Evolutionary conservation across 768 basidiomycete species (phyloP).

Genomic region (Jaapia argillacea): DNA sequence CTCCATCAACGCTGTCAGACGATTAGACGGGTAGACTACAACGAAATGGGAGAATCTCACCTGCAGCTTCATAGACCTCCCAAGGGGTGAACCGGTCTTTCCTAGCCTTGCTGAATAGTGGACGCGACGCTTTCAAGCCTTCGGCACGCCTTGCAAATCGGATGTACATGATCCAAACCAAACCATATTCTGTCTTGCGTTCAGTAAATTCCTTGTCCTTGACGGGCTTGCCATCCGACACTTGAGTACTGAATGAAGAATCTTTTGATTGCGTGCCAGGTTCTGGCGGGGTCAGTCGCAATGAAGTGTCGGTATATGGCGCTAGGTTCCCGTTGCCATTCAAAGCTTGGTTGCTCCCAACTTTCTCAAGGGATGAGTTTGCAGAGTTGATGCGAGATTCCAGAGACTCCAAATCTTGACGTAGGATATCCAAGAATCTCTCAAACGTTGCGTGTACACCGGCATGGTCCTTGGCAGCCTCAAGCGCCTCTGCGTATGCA

Average conservation of each 20-base stretch:
- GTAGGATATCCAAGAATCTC: slow-evolving; percentile 58
- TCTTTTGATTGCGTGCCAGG: slow-evolving; percentile 26
- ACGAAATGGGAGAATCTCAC: slow-evolving; percentile 29
- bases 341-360: neutral
- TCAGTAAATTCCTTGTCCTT: slow-evolving; percentile 49
- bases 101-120: slow-evolving; percentile 74
- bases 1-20: slow-evolving; percentile 76
- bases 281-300: slow-evolving; percentile 16
- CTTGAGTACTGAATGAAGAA: slow-evolving; percentile 40
- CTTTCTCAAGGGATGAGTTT: slow-evolving; percentile 4
- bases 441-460: slow-evolving; percentile 69
- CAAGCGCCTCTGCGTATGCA: slow-evolving; percentile 70
- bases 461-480: slow-evolving; percentile 48
- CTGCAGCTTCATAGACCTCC: slow-evolving; percentile 91
- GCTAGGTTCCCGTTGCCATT: neutral
- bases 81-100: slow-evolving; percentile 71
- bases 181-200: slow-evolving; percentile 58
- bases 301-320: slow-evolving; percentile 2
- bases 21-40: neutral
- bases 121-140: slow-evolving; percentile 70
- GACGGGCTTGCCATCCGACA: slow-evolving; percentile 40
- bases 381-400: slow-evolving; percentile 30
- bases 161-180: slow-evolving; percentile 89
- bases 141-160: slow-evolving; percentile 84
- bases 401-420: slow-evolving; percentile 49